Base-by-base conservation (phyloP, 2,329 filamentous ascomycete species). In the Ophiostoma tasmaniense region DNA sequence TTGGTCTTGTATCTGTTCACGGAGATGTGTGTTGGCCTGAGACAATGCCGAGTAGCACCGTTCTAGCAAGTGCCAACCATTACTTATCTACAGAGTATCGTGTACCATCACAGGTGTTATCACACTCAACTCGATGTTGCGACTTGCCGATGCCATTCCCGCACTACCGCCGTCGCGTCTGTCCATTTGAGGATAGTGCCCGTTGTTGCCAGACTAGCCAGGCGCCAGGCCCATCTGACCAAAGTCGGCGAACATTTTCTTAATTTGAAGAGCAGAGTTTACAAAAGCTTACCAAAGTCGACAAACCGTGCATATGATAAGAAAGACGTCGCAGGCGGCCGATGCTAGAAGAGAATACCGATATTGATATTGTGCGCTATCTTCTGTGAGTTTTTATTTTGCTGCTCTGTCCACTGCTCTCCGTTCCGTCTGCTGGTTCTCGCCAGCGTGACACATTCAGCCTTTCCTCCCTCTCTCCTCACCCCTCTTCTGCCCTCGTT, bases 131-230 rank as follows among this genome's bases (percentile, higher is more conserved):
- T 50, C n/a, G 7, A 20, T 8, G 17, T 50, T 22, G 45, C 37
- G 13, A 64, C 39, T 50, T 55, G 50, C 62, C 55, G 20, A 35
- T 50, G 33, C 11, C 66, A 69, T 69, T 67, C 42, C 68, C 65
- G 66, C 68, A 59, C 68, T 64, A 69, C 65, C 35, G 59, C 68
- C 59, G 59, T 42, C 28, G 65, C 20, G 64, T 66, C 55, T 52
- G 39, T 62, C 33, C 62, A 45, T 30, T 67, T 55, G 6, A 55
- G 65, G 25, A 61, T 67, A 67, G 68, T 66, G 65, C 52, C 66
- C 66, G 65, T 39, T 17, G 67, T 61, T 61, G n/a, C 25, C 50
- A 55, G 5, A 55, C 50, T 30, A 28, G 30, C 25, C 25, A 61
- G 55, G 55, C 50, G 20, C 42, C 42, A 45, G 4, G 13, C 30